A percentile compares a stretch with the other conserved stretches of the same genome.
These are phyloP conservation scores for Diphasiastrum complanatum DNA, from an alignment of 83 land plant species.

Conservation along the genomic window DNA sequence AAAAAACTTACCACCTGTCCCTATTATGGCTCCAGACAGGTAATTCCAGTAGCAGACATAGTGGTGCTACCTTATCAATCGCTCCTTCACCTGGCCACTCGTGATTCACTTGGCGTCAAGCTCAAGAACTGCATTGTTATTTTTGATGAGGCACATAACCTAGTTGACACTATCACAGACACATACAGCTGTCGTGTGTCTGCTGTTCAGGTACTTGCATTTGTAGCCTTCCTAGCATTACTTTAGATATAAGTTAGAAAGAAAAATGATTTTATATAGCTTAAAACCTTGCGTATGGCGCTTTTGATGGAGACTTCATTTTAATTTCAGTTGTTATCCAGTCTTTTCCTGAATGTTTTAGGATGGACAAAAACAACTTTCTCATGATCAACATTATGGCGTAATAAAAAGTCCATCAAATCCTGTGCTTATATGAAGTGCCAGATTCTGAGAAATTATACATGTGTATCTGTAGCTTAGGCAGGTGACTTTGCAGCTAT, in stretches of 20 bases:
- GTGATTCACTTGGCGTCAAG: conserved; percentile 74
- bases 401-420: too few species aligned
- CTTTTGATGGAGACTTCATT: too few species aligned
- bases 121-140: conserved; percentile 71
- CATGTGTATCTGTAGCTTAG: conserved; percentile 48
- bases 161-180: conserved; percentile 77
- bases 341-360: neutral
- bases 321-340: neutral
- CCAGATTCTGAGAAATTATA: neutral
- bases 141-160: conserved; percentile 94
- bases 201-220: conserved; percentile 49
- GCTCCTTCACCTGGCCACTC: conserved; percentile 65
- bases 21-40: conserved; percentile 79
- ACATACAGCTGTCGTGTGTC: conserved; percentile 82
- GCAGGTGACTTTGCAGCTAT: conserved; percentile 49
- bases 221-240: too few species aligned
- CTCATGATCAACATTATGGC: too few species aligned
- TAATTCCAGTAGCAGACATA: conserved; percentile 71
- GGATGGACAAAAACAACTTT: too few species aligned
- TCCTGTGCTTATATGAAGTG: too few species aligned
- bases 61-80: conserved; percentile 93
- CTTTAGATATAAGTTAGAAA: too few species aligned
- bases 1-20: conserved; percentile 71
- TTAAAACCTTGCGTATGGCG: too few species aligned
- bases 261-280: too few species aligned